Evolutionary conservation across 768 basidiomycete species (phyloP).

Genomic region (Termitomyces sp.): DNA sequence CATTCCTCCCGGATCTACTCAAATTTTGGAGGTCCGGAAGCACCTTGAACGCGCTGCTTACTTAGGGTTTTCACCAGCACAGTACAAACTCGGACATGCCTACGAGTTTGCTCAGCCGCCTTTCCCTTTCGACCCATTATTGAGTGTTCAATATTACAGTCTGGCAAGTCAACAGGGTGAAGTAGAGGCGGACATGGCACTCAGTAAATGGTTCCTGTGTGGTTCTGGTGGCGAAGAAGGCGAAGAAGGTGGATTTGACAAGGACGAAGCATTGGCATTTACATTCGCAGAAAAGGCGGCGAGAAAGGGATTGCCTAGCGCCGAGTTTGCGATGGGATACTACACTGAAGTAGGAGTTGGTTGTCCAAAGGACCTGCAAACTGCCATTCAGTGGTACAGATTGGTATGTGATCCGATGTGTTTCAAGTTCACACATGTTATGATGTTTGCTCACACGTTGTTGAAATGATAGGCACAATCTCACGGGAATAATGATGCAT

Average conservation of each 20-base stretch:
- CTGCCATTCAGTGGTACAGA: constrained; percentile 76
- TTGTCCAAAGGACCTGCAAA: constrained; percentile 52
- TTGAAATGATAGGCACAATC: constrained; percentile 50
- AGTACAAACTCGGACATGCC: constrained; percentile 89
- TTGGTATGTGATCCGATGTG: constrained; percentile 23
- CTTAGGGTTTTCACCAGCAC: constrained; percentile 78
- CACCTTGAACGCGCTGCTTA: constrained; percentile 84
- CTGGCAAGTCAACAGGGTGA: constrained; percentile 83
- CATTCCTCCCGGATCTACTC: constrained; percentile 45
- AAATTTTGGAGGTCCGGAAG: constrained; percentile 59
- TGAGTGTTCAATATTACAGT: constrained; percentile 88
- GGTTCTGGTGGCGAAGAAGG: constrained; percentile 43
- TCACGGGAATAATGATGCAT: constrained; percentile 80
- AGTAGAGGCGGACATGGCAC: constrained; percentile 92
- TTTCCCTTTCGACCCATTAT: constrained; percentile 81
- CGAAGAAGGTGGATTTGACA: constrained; percentile 61
- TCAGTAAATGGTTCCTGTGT: constrained; percentile 96
- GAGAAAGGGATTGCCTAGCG: constrained; percentile 66
- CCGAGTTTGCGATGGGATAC: constrained; percentile 95
- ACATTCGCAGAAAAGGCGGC: constrained; percentile 91
- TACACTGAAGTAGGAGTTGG: constrained; percentile 93
- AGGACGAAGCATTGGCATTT: constrained; percentile 80
- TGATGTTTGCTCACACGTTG: neutral
- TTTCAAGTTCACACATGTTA: neutral
- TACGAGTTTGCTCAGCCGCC: constrained; percentile 89